These are phyloP conservation scores for Climacium dendroides DNA, from an alignment of 225 moss, liverwort and hornwort genomes.

Conservation along the genomic window DNA sequence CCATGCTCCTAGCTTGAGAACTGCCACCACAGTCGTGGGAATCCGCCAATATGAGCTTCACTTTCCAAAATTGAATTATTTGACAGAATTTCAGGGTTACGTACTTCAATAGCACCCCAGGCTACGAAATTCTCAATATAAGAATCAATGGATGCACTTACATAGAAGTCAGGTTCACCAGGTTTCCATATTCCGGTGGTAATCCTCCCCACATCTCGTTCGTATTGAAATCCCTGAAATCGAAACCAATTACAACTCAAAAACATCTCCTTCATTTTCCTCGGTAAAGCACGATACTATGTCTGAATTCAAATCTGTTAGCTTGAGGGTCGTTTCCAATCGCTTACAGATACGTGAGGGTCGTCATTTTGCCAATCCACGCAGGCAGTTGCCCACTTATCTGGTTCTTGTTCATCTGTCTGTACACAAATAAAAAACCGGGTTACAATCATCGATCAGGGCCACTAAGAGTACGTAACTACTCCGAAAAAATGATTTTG, in stretches of 20 bases:
- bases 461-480: neutral
- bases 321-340: neutral
- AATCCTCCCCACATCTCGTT: conserved; percentile 15
- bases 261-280: neutral
- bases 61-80: neutral
- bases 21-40: neutral
- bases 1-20: neutral
- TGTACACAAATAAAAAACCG: neutral
- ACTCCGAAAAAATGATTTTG: neutral
- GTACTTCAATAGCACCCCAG: too few species aligned
- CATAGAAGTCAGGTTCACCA: neutral
- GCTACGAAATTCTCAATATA: neutral
- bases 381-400: neutral
- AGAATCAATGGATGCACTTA: neutral
- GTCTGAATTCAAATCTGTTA: neutral
- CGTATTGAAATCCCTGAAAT: conserved; percentile 2
- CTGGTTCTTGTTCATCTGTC: neutral
- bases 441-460: neutral
- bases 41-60: neutral
- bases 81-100: neutral
- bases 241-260: neutral
- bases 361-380: neutral
- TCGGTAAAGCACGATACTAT: neutral
- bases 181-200: conserved; percentile 1
- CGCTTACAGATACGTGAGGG: neutral